Evolutionary conservation across 306 rosid species (phyloP).

Genomic region (Heteromeles arbutifolia): DNA sequence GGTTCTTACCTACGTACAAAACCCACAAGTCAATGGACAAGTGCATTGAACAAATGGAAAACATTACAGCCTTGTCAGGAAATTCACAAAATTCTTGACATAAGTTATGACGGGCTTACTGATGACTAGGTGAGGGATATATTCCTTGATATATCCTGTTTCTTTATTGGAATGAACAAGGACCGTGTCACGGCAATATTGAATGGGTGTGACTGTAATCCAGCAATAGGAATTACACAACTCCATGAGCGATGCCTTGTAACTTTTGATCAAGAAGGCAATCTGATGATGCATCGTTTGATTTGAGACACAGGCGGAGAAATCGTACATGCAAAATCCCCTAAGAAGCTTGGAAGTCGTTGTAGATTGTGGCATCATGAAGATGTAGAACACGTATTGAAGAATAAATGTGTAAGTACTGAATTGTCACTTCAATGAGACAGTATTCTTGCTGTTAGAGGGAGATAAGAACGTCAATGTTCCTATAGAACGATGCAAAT

Average conservation of each 20-base stretch:
- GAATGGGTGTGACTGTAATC: slow-evolving; percentile 18
- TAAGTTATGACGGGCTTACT: slow-evolving; percentile 18
- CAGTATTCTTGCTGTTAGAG: too few relatives aligned
- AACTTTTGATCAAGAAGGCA: slow-evolving; percentile 1
- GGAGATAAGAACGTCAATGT: too few relatives aligned
- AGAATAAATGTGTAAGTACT: not conserved
- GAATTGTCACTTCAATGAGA: too few relatives aligned
- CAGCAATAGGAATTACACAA: slow-evolving; percentile 20
- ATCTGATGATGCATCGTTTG: slow-evolving; percentile 1
- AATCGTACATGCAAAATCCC: slow-evolving; percentile 4
- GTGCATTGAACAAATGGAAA: slow-evolving; percentile 17
- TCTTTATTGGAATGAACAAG: slow-evolving; percentile 26
- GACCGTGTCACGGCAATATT: slow-evolving; percentile 14
- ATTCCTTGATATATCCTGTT: slow-evolving; percentile 38
- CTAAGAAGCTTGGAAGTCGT: not conserved
- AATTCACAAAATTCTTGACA: slow-evolving; percentile 16
- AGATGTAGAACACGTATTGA: not conserved
- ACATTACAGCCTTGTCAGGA: not conserved
- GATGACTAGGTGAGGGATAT: not conserved
- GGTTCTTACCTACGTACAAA: slow-evolving; percentile 21
- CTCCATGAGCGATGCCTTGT: slow-evolving; percentile 27
- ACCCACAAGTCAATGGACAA: slow-evolving; percentile 11
- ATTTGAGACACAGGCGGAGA: slow-evolving; percentile 38
- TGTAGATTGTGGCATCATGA: slow-evolving; percentile 4
- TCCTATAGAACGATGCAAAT: too few relatives aligned